phyloP scores from a whole-genome alignment of 352 stramenopile species.

The Blastocystis sp. region DNA sequence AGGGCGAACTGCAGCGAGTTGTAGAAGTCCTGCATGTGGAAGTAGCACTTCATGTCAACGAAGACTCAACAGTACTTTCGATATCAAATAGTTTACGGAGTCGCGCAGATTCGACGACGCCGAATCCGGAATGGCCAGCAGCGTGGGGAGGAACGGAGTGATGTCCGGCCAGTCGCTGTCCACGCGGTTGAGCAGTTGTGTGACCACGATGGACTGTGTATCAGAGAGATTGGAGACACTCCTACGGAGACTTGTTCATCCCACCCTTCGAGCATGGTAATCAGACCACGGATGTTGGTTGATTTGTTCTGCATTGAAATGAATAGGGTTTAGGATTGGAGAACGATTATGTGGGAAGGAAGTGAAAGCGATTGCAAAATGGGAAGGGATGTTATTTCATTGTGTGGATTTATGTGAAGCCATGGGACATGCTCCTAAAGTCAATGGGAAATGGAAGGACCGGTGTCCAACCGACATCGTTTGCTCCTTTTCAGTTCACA shows the following conservation, averaged over 20 bases:
- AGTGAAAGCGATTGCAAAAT: too few species aligned
- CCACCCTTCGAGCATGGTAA: conserved; percentile 47
- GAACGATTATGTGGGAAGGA: background rate
- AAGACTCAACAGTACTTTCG: background rate
- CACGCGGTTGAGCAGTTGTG: background rate
- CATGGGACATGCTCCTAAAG: too few species aligned
- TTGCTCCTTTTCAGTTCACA: too few species aligned
- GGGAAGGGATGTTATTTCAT: too few species aligned
- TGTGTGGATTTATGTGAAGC: too few species aligned
- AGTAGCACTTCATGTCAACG: conserved; percentile 3
- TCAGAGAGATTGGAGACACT: background rate
- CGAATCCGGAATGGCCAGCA: background rate
- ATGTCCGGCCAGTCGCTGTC: conserved; percentile 5
- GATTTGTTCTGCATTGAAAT: background rate
- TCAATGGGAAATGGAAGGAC: too few species aligned
- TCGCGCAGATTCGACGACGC: background rate
- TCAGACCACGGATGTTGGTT: background rate
- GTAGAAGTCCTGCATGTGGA: conserved; percentile 36
- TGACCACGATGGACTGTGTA: background rate
- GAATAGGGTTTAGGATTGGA: background rate
- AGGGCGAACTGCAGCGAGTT: background rate
- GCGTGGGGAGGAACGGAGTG: background rate
- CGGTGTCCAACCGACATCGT: too few species aligned
- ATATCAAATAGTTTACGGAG: conserved; percentile 15
- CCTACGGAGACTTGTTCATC: conserved; percentile 5